Evolutionary conservation across 352 stramenopile genomes (phyloP), one percentile per base, ranked within the genome.

Genomic region (Phytopythium boreale): DNA sequence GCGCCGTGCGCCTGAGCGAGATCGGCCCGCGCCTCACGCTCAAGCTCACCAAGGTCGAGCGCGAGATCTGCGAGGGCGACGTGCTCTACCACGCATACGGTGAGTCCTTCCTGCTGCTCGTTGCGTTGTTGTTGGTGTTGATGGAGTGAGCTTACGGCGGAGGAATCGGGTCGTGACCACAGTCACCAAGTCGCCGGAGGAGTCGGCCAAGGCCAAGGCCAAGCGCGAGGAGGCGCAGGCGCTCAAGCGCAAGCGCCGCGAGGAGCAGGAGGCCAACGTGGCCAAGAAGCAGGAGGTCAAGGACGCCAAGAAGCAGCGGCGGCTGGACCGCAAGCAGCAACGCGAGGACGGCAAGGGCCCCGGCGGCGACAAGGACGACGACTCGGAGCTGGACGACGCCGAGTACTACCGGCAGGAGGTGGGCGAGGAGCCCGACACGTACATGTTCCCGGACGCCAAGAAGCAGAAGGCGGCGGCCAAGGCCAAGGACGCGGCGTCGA

Each of bases 11-110:
- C 59, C 76, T 99, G 59, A 88, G 96, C 8, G 97, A 99, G 81
- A 88, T 99, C 37, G 97, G 97, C 11, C 97, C 97, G 20, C 81
- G 97, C 10, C 70, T 99, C 31, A 98, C 89, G 22, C 74, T 99
- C 27, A 89, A 97, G 68, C 79, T 99, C 2, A 96, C 90, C 44
- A 99, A 99, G 82, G 97, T 99, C 43, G 93, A 99, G 80, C 84
- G 96, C 56, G 97, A 97, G 59, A 80, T 99, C 43, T 97, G 90
- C 60, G 87, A 95, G 37, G 97, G 97, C 47, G 97, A 99, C 74
- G 95, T 99, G 47, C 85, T 99, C 64, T 99, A 98, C 77, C 97
- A 99, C 82, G 92, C 93, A 26, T 98, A 93, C 77, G 83, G 76
- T 56, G 27, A 8, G 50, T 56, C 0, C 17, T 8, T 36, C 3